Evolutionary conservation across 2,329 filamentous ascomycete species (phyloP).

Genomic region (Neurospora sp.): DNA sequence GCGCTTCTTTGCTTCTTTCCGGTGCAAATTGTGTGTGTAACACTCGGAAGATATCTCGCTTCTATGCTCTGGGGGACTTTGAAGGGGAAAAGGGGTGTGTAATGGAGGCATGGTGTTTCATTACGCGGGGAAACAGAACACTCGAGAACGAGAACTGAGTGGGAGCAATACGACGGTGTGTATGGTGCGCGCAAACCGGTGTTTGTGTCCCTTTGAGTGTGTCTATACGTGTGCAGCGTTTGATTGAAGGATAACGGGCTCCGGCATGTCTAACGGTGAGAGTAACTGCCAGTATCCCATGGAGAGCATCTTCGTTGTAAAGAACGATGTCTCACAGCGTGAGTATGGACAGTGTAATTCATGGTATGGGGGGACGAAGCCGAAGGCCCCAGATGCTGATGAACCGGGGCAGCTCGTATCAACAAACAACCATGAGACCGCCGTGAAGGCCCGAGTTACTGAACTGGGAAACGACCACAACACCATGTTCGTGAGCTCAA

Average conservation of each 20-base stretch:
- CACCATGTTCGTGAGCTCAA: not conserved
- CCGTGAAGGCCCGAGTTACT: not conserved
- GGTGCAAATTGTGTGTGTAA: not conserved
- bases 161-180: not conserved
- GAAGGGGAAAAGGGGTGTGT: not conserved
- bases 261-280: not conserved
- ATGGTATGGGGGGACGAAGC: not conserved
- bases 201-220: not conserved
- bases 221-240: not conserved
- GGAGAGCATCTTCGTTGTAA: not conserved
- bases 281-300: not conserved
- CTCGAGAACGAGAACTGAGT: not conserved
- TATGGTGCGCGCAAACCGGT: not conserved
- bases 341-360: not conserved
- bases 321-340: not conserved
- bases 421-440: not conserved
- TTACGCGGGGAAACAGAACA: not conserved
- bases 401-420: not conserved
- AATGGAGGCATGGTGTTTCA: not conserved
- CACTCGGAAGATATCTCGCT: not conserved
- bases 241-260: slow-evolving; percentile 1
- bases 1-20: not conserved
- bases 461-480: not conserved
- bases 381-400: not conserved
- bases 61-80: not conserved